Evolutionary conservation across 2,329 filamentous ascomycete genomes (phyloP).

Genomic region (Colletotrichum euphorbiae): DNA sequence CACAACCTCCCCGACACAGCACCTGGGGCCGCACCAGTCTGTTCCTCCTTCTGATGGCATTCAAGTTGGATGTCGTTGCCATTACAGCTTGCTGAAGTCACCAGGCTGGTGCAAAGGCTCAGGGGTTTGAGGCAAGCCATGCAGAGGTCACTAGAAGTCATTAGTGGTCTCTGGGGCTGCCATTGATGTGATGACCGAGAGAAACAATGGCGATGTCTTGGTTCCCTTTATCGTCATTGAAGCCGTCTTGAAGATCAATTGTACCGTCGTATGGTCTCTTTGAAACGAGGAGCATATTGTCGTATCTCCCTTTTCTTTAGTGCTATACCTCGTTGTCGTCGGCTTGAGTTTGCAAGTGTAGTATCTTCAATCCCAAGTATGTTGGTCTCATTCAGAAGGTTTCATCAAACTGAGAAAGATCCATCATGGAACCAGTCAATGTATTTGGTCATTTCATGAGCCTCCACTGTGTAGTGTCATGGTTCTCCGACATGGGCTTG

Average conservation of each 20-base stretch:
- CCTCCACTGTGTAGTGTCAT: too few species aligned
- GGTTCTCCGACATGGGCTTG: too few species aligned
- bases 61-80: background rate
- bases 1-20: conserved; percentile 16
- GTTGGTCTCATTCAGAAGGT: too few species aligned
- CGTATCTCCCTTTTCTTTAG: too few species aligned
- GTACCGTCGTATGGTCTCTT: too few species aligned
- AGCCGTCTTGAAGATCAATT: background rate
- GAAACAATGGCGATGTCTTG: background rate
- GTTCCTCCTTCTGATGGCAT: conserved; percentile 3
- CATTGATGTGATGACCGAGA: background rate
- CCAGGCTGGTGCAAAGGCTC: conserved; percentile 1
- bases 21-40: conserved; percentile 16
- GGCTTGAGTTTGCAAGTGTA: too few species aligned
- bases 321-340: too few species aligned
- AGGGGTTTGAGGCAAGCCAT: background rate
- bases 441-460: too few species aligned
- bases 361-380: too few species aligned
- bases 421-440: too few species aligned
- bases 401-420: too few species aligned
- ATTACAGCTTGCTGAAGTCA: background rate
- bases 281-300: too few species aligned
- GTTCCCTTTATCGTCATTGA: background rate
- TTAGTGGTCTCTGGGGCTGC: background rate
- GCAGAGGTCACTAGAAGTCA: conserved; percentile 11